phyloP scores from a whole-genome alignment of 2,329 filamentous ascomycete genomes.

The Pseudogymnoascus verrucosus region DNA sequence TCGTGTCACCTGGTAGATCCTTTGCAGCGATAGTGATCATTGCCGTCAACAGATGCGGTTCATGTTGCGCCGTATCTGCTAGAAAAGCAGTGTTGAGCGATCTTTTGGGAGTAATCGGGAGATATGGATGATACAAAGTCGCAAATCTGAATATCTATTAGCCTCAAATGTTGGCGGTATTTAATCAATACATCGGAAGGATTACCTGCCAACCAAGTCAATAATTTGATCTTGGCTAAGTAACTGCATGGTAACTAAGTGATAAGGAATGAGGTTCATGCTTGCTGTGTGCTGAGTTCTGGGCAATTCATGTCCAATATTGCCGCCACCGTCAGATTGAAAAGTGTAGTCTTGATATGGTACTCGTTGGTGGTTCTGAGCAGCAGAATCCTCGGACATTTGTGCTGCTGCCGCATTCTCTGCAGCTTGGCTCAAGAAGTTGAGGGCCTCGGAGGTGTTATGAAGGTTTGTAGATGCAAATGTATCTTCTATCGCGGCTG shows the following conservation, averaged over 20 bases:
- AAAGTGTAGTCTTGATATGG: neutral
- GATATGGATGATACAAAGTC: conserved; percentile 60
- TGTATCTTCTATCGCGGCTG: conserved; percentile 30
- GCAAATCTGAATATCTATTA: conserved; percentile 52
- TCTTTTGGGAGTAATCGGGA: conserved; percentile 56
- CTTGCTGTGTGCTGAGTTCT: neutral
- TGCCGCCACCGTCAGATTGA: neutral
- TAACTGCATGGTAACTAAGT: neutral
- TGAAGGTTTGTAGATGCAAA: conserved; percentile 34
- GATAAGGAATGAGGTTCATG: neutral
- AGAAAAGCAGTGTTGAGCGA: conserved; percentile 48
- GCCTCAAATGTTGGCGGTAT: conserved; percentile 26
- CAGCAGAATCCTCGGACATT: neutral
- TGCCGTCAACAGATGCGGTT: conserved; percentile 61
- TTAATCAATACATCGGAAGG: neutral
- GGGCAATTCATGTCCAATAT: neutral
- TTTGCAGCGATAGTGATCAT: conserved; percentile 65
- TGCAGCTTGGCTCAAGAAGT: conserved; percentile 35
- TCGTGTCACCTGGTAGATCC: conserved; percentile 55
- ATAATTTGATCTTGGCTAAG: neutral
- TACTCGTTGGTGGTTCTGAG: neutral
- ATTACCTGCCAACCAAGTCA: neutral
- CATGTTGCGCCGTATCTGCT: conserved; percentile 47
- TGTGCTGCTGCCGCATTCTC: conserved; percentile 21
- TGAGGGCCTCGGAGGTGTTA: conserved; percentile 35